A percentile compares a stretch with the other conserved stretches of the same genome.
Evolutionary conservation across 306 rosid genomes (phyloP).

Genomic region (Casuarina glauca): DNA sequence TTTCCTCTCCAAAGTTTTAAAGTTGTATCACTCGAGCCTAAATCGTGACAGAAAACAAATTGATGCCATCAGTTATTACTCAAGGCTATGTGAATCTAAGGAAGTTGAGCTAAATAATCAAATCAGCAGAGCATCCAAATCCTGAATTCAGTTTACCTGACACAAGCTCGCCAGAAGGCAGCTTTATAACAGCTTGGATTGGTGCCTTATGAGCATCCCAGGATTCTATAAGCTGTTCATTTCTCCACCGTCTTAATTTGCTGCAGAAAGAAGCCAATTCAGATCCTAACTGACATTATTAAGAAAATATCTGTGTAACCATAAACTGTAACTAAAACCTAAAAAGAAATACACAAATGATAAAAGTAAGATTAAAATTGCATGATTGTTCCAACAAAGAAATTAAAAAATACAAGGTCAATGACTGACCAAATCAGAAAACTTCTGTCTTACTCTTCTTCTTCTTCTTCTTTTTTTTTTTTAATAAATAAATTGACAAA

Average conservation of each 20-base stretch:
- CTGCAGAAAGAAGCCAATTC: constrained; percentile 40
- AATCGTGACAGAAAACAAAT: constrained; percentile 22
- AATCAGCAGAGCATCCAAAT: constrained; percentile 18
- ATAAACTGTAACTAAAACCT: not conserved
- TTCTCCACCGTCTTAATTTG: constrained; percentile 84
- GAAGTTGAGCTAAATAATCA: constrained; percentile 1
- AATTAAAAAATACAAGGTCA: not conserved
- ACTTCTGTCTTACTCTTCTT: not conserved
- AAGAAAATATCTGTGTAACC: not conserved
- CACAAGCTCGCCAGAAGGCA: constrained; percentile 87
- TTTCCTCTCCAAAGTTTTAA: constrained; percentile 90
- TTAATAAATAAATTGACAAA: too few relatives aligned
- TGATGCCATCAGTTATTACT: constrained; percentile 23
- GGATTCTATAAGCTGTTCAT: constrained; percentile 59
- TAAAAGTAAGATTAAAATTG: not conserved
- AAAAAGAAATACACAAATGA: not conserved
- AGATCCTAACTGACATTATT: constrained; percentile 4
- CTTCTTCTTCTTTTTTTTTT: not conserved
- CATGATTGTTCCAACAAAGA: not conserved
- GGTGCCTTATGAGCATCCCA: constrained; percentile 94
- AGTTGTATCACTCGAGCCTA: constrained; percentile 89
- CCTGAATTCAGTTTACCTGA: constrained; percentile 52
- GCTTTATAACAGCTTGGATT: constrained; percentile 75
- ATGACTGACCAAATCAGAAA: not conserved
- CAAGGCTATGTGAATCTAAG: constrained; percentile 12